These are phyloP conservation scores for Hypoxylon rubiginosum DNA, from an alignment of 2,329 filamentous ascomycete species.

Conservation along the genomic window DNA sequence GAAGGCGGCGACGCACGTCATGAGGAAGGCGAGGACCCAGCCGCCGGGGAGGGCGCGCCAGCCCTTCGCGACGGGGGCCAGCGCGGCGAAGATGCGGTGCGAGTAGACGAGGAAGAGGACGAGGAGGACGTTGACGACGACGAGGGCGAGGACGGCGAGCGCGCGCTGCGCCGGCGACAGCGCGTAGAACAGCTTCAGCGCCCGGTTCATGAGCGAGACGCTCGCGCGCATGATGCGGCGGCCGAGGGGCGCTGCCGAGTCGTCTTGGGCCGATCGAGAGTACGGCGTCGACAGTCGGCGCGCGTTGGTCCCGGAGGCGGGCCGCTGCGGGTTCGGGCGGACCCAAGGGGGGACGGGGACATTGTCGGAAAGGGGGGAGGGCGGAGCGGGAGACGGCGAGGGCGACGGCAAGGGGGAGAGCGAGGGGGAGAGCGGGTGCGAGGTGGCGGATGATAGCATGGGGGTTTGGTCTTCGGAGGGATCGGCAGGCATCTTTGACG, in stretches of 20 bases:
- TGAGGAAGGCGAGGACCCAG: conserved; percentile 80
- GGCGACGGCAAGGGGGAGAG: conserved; percentile 51
- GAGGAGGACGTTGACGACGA: conserved; percentile 67
- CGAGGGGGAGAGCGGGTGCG: conserved; percentile 28
- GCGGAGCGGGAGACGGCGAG: conserved; percentile 46
- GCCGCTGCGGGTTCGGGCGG: conserved; percentile 37
- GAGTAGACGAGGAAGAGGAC: conserved; percentile 83
- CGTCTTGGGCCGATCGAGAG: conserved; percentile 47
- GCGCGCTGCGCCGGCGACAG: conserved; percentile 73
- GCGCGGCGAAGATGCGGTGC: conserved; percentile 80
- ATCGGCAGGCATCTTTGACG: conserved; percentile 64
- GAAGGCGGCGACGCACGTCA: conserved; percentile 83
- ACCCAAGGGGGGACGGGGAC: conserved; percentile 63
- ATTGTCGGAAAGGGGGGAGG: conserved; percentile 51
- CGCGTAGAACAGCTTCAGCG: conserved; percentile 64
- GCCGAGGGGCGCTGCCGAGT: conserved; percentile 50
- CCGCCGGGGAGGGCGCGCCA: conserved; percentile 83
- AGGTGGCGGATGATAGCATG: conserved; percentile 53
- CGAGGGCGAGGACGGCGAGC: conserved; percentile 64
- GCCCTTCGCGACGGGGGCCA: conserved; percentile 78
- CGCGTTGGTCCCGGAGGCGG: conserved; percentile 42
- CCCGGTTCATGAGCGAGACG: conserved; percentile 58
- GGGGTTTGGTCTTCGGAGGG: conserved; percentile 62
- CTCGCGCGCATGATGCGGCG: conserved; percentile 59
- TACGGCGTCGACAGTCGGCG: conserved; percentile 61